Evolutionary conservation across 2,329 filamentous ascomycete species (phyloP).

Genomic region (Laburnicola sp.): DNA sequence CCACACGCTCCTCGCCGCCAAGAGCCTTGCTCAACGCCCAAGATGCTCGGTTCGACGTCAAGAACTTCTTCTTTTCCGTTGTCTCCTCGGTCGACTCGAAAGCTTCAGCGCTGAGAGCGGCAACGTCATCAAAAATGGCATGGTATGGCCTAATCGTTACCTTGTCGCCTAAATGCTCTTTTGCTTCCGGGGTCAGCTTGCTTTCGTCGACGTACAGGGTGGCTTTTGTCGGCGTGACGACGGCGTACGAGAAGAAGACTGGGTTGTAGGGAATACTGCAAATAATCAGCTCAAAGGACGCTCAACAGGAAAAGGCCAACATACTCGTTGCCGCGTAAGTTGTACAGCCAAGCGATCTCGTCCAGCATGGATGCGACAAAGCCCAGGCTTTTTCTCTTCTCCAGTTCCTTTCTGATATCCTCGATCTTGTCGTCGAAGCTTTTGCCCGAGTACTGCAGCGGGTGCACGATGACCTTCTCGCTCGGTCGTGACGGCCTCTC

Average conservation of each 20-base stretch:
- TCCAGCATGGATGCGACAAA: slow-evolving; percentile 95
- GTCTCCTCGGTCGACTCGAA: slow-evolving; percentile 41
- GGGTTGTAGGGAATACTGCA: slow-evolving; percentile 88
- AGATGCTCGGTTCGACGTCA: slow-evolving; percentile 85
- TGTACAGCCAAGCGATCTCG: slow-evolving; percentile 98
- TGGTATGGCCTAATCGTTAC: slow-evolving; percentile 81
- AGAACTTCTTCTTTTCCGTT: slow-evolving; percentile 62
- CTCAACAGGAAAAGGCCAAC: slow-evolving; percentile 17
- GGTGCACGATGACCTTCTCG: slow-evolving; percentile 73
- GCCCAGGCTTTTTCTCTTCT: slow-evolving; percentile 83
- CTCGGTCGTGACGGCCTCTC: slow-evolving; percentile 73
- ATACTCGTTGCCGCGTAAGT: slow-evolving; percentile 84
- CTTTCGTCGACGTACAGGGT: slow-evolving; percentile 82
- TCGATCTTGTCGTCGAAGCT: slow-evolving; percentile 78
- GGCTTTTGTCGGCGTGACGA: slow-evolving; percentile 74
- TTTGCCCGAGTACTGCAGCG: slow-evolving; percentile 77
- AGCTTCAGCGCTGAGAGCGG: slow-evolving; percentile 58
- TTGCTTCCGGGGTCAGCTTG: slow-evolving; percentile 72
- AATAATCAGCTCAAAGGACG: slow-evolving; percentile 12
- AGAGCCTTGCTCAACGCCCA: slow-evolving; percentile 89
- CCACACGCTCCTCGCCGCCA: slow-evolving; percentile 81
- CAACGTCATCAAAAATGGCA: slow-evolving; percentile 77
- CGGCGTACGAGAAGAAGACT: slow-evolving; percentile 96
- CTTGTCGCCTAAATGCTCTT: slow-evolving; percentile 68
- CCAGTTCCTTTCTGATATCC: slow-evolving; percentile 85